Base-by-base conservation (phyloP, 805 yeast genomes). In the Barnettozyma wickerhamii region DNA sequence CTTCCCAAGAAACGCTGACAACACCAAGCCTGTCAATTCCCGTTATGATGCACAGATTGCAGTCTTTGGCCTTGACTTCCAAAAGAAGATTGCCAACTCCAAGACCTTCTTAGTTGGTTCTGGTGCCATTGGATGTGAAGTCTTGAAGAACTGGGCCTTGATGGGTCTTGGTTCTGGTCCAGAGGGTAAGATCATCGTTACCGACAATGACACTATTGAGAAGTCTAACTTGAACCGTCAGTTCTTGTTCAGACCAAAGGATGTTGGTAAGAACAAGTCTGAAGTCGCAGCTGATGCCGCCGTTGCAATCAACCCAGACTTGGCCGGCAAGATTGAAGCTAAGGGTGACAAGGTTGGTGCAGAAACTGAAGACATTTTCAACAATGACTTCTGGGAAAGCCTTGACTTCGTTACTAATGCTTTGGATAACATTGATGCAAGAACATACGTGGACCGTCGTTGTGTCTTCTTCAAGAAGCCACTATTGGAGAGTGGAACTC, bases 71-170 rank as follows among this genome's bases (percentile, higher is more conserved):
- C 59, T 75, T 36, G 77, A 77, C 32, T 87, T 77, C 65, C 91
- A 88, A 59, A 78, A 83, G 55, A 68, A 67, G 33, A 66, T 93
- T 43, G 77, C 86, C 29, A 87, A 90, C 62, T 68, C 84, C 48
- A 83, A 79, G 56, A 88, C 90, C 4, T 91, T 93, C 63, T 70
- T 93, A 50, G 99, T 93, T 30, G 99, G 99, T 33, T 74, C 97
- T 2, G 99, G 99, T 60, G 99, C 99, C 15, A 93, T 93, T 69
- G 99, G 99, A 30, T 93, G 99, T 69, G 99, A 93, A 67, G 91
- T 93, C 90, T 72, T 93, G 56, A 93, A 93, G 66, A 90, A 88
- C 59, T 93, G 98, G 98, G 96, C 99, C 5, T 75, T 93, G 75
- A 74, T 90, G 77, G 99, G 99, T 33, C 68, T 93, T 39, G 98